These are phyloP conservation scores for Ailanthus altissimus DNA, from an alignment of 345 rosid genomes.

Conservation along the genomic window DNA sequence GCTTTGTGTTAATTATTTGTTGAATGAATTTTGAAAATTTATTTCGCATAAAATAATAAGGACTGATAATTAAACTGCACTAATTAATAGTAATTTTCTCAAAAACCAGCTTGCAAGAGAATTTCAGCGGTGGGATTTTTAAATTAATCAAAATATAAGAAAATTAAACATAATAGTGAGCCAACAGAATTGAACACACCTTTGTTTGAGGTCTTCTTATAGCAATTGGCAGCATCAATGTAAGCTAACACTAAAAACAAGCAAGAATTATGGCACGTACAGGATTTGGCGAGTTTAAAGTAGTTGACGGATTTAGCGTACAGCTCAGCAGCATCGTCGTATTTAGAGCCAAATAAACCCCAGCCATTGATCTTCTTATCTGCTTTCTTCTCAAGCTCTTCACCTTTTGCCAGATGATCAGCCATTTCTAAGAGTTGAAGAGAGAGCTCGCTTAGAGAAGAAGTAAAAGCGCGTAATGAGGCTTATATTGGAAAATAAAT, in stretches of 20 bases:
- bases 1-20: background rate
- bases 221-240: constrained; percentile 33
- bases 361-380: constrained; percentile 28
- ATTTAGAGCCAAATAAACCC: constrained; percentile 21
- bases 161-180: background rate
- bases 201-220: constrained; percentile 26
- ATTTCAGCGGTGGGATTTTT: too few relatives aligned
- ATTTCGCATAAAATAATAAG: background rate
- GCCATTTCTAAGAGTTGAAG: constrained; percentile 13
- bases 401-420: constrained; percentile 19
- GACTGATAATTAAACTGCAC: background rate
- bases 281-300: constrained; percentile 33
- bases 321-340: constrained; percentile 34
- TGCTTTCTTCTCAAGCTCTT: constrained; percentile 35
- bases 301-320: constrained; percentile 27
- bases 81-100: background rate
- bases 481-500: background rate
- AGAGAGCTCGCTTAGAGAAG: background rate
- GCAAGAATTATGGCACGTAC: background rate
- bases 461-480: background rate
- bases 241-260: constrained; percentile 4
- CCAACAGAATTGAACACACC: constrained; percentile 8
- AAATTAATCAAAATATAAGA: background rate
- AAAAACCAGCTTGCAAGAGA: too few relatives aligned
- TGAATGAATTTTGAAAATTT: background rate